Evolutionary conservation across 83 land plant genomes (phyloP), one percentile per base, ranked within the genome.

Genomic region (Thuja plicata): DNA sequence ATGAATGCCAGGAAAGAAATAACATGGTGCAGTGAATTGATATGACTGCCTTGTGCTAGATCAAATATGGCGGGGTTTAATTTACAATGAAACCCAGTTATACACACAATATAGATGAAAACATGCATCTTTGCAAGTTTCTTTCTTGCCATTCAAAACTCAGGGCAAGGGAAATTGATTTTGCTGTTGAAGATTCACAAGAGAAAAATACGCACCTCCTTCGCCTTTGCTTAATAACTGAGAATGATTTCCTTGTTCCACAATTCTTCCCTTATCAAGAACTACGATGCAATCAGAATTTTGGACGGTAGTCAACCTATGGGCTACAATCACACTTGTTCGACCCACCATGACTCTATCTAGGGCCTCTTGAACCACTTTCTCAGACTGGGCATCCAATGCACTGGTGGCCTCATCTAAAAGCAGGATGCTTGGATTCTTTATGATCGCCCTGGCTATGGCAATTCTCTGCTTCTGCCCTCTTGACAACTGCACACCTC

Each of bases 381-480:
- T 91, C 89, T 94, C 95, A 38, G 93, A 92, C 78, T 94, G 88
- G 19, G 88, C 88, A 78, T 94, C 95, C 7, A 91, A 91, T 43
- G 93, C 93, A 88, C 92, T 92, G 70, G 93, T 91, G 30, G 93
- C 92, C 86, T 93, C 94, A 78, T 93, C 94, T 10, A 93, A 89
- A 16, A 93, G 91, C 62, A 93, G 21, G 50, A 93, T 91, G 46
- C 84, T 86, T 17, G 92, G 94, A 76, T 70, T 91, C 87, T 93
- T 93, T 35, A 93, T 88, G 15, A 94, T 57, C 34, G 95, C 87
- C 87, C 95, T 92, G 1, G 95, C 95, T 41, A 94, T 91, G 66
- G 95, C 92, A 87, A 91, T 90, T 83, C 94, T 90, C 87, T 93
- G 94, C 87, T 93, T 93, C 62, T 93, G 92, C 35, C 92, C 92